Evolutionary conservation across 2,329 filamentous ascomycete species (phyloP).

Genomic region (Neurospora sp.): DNA sequence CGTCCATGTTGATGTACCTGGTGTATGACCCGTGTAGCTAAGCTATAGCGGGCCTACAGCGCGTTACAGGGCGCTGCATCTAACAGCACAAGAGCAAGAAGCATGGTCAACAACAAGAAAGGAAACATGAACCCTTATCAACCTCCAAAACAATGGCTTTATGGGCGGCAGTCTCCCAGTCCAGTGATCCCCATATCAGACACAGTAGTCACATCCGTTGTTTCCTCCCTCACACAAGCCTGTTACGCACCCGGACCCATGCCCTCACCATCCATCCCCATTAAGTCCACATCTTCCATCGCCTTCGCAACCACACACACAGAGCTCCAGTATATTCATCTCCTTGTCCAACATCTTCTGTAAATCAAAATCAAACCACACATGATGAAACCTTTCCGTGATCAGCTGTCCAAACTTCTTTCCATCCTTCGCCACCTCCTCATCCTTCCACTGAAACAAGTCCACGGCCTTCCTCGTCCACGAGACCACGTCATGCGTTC

Average conservation of each 20-base stretch:
- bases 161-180: no score
- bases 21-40: not conserved
- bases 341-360: slow-evolving; percentile 16
- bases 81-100: not conserved
- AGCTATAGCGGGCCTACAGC: not conserved
- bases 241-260: no score
- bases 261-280: no score
- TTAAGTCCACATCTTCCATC: no score
- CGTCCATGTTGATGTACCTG: not conserved
- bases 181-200: not conserved
- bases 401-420: slow-evolving; percentile 29
- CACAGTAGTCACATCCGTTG: not conserved
- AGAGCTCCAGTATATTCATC: no score
- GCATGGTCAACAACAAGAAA: not conserved
- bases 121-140: not conserved
- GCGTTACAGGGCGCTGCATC: not conserved
- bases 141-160: no score
- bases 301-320: no score
- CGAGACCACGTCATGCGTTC: slow-evolving; percentile 33
- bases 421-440: slow-evolving; percentile 22
- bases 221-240: not conserved
- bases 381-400: slow-evolving; percentile 22
- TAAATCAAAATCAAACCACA: slow-evolving; percentile 28
- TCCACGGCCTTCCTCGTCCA: slow-evolving; percentile 26
- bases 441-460: slow-evolving; percentile 29